These are phyloP conservation scores for Vigna mungo DNA, from an alignment of 306 rosid genomes.

Conservation along the genomic window DNA sequence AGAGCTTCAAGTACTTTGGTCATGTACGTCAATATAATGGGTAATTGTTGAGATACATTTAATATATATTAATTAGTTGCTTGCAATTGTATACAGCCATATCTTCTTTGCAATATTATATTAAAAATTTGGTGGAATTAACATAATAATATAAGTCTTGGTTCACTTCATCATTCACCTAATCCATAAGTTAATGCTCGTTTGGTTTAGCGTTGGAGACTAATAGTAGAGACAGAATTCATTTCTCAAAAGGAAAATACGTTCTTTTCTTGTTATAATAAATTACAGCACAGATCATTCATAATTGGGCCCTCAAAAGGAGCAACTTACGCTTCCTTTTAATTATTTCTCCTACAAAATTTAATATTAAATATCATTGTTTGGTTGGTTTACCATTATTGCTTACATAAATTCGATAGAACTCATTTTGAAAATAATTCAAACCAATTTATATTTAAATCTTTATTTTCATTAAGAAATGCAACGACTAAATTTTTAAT, in stretches of 20 bases:
- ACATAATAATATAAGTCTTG: background rate
- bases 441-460: no score
- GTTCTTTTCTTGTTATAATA: no score
- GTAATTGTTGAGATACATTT: background rate
- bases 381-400: no score
- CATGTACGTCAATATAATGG: background rate
- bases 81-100: background rate
- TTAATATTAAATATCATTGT: no score
- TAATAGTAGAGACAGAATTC: background rate
- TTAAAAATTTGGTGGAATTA: background rate
- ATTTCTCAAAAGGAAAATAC: background rate
- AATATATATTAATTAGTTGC: background rate
- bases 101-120: background rate
- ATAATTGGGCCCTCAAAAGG: no score
- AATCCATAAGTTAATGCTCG: background rate
- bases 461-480: no score
- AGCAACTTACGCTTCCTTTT: no score
- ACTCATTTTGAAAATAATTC: no score
- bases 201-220: background rate
- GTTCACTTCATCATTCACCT: background rate
- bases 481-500: no score
- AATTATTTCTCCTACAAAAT: no score
- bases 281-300: no score
- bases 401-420: no score
- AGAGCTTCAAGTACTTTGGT: background rate